phyloP scores from a whole-genome alignment of 768 basidiomycete genomes.

The Strobilomyces confusus region DNA sequence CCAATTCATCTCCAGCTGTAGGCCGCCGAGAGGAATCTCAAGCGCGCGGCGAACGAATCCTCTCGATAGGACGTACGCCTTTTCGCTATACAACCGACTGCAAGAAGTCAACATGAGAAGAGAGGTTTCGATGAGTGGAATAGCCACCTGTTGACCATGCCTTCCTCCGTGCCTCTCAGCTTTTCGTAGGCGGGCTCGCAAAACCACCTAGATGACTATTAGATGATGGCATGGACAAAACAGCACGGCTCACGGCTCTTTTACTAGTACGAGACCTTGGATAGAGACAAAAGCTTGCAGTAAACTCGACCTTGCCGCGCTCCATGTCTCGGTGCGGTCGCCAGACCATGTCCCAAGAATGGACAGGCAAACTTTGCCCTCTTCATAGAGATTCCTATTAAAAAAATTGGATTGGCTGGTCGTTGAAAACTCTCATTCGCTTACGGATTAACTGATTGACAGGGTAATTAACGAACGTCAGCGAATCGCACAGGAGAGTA shows the following conservation, averaged over 20 bases:
- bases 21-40: conserved; percentile 66
- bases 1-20: conserved; percentile 70
- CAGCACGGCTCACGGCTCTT: conserved; percentile 69
- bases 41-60: conserved; percentile 89
- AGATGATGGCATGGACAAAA: conserved; percentile 2
- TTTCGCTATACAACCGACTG: conserved; percentile 90
- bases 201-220: conserved; percentile 57
- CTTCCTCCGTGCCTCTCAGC: conserved; percentile 85
- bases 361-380: conserved; percentile 91
- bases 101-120: conserved; percentile 1
- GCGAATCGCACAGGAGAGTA: not conserved
- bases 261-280: conserved; percentile 88
- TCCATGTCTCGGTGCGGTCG: conserved; percentile 87
- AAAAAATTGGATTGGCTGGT: not conserved
- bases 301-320: conserved; percentile 74
- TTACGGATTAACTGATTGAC: conserved; percentile 64
- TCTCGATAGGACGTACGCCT: conserved; percentile 86
- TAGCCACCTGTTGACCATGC: conserved; percentile 73
- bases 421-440: conserved; percentile 23
- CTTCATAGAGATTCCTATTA: conserved; percentile 83
- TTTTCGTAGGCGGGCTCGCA: conserved; percentile 95
- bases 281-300: conserved; percentile 93
- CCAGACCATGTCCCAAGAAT: conserved; percentile 92
- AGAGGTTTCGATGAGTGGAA: not conserved
- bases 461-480: not conserved